phyloP scores from a whole-genome alignment of 306 rosid species.

The Quercus glauca region DNA sequence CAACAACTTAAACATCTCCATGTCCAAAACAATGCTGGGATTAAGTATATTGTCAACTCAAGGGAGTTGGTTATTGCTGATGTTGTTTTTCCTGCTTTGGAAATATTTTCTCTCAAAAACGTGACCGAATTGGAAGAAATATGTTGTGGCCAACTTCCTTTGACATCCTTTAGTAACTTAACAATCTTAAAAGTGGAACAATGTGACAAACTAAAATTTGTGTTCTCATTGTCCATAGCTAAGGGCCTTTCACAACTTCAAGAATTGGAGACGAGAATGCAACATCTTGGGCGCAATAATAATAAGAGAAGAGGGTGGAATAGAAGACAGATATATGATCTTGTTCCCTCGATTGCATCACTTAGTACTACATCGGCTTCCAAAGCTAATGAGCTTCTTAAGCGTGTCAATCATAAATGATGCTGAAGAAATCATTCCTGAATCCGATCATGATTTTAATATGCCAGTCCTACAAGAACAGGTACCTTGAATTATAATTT shows the following conservation, averaged over 20 bases:
- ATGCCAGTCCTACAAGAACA: slow-evolving; percentile 1
- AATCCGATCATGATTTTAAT: no score
- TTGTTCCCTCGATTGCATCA: background rate
- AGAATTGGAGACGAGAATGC: background rate
- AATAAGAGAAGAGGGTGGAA: background rate
- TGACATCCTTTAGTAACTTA: background rate
- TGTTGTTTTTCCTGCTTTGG: background rate
- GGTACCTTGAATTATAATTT: background rate
- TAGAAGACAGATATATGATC: background rate
- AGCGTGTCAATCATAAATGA: background rate
- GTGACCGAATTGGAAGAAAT: background rate
- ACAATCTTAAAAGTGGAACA: background rate
- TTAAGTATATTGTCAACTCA: background rate
- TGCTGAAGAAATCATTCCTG: no score
- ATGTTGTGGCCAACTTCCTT: background rate
- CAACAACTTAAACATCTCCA: background rate
- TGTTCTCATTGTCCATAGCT: background rate
- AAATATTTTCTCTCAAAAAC: background rate
- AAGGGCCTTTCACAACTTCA: background rate
- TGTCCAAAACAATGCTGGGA: background rate
- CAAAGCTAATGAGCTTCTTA: background rate
- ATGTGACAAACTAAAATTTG: background rate
- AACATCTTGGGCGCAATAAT: background rate
- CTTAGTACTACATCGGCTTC: background rate
- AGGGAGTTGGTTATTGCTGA: no score